These are phyloP conservation scores for Elymus sibiricus DNA, from an alignment of 176 grass and related monocot species.

Conservation along the genomic window DNA sequence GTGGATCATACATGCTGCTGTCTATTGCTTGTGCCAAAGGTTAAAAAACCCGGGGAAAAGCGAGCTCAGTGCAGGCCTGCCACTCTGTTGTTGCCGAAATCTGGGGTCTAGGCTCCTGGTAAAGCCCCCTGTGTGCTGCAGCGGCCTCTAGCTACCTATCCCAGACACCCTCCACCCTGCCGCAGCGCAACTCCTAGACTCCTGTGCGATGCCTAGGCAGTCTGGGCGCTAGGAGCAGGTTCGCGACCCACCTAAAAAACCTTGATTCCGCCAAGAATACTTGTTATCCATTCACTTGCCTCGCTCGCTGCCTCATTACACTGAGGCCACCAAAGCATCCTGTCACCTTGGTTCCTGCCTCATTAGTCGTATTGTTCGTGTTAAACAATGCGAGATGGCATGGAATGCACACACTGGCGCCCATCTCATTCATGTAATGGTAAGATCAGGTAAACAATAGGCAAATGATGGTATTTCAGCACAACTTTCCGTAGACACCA, in stretches of 20 bases:
- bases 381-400: background rate
- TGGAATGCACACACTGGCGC: background rate
- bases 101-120: background rate
- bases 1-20: background rate
- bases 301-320: background rate
- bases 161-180: background rate
- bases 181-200: background rate
- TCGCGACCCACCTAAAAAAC: background rate
- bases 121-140: background rate
- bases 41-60: background rate
- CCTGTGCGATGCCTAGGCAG: background rate
- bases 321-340: background rate
- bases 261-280: background rate
- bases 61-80: background rate
- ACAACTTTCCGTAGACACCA: background rate
- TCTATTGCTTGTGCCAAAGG: background rate
- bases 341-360: background rate
- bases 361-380: background rate
- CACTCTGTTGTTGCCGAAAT: background rate
- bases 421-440: background rate
- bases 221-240: background rate
- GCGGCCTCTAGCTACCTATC: background rate
- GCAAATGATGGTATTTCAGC: background rate
- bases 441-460: background rate
- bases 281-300: background rate